A percentile compares a stretch with the other conserved stretches of the same genome.
Conservation (phyloP, 371 early-diverging fungal species). For the Mortierella sp. region DNA sequence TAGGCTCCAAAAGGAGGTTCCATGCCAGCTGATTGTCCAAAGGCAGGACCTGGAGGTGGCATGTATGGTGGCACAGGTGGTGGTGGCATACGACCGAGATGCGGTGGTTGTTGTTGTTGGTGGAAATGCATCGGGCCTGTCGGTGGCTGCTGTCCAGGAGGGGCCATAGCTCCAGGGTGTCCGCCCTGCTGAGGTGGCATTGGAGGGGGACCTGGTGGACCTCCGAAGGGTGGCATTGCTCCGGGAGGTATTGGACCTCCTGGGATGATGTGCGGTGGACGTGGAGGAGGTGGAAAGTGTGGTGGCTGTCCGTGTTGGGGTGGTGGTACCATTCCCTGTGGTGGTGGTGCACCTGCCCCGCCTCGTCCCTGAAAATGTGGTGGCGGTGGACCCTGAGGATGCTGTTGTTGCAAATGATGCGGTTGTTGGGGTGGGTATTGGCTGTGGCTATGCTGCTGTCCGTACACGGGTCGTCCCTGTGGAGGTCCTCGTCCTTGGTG, state of each 20-base stretch:
- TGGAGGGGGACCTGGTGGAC: constrained; percentile 7
- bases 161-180: constrained; percentile 18
- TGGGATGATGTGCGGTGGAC: constrained; percentile 10
- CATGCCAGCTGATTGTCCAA: too few species aligned
- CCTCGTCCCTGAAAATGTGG: constrained; percentile 37
- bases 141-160: constrained; percentile 14
- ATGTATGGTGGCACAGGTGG: constrained; percentile 2
- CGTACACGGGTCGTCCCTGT: constrained; percentile 17
- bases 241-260: neutral
- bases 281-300: constrained; percentile 15
- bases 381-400: constrained; percentile 33
- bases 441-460: constrained; percentile 22
- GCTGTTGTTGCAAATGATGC: constrained; percentile 21
- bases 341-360: constrained; percentile 14
- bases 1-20: too few species aligned
- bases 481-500: constrained; percentile 35
- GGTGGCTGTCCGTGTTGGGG: constrained; percentile 11
- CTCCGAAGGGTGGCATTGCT: neutral
- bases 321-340: constrained; percentile 13
- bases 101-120: constrained; percentile 14
- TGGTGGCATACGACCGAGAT: constrained; percentile 22
- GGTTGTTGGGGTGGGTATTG: constrained; percentile 26
- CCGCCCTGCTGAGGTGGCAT: neutral
- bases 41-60: neutral
- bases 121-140: too few species aligned